Base-by-base conservation (phyloP, 345 rosid genomes). In the Populus euphratica region DNA sequence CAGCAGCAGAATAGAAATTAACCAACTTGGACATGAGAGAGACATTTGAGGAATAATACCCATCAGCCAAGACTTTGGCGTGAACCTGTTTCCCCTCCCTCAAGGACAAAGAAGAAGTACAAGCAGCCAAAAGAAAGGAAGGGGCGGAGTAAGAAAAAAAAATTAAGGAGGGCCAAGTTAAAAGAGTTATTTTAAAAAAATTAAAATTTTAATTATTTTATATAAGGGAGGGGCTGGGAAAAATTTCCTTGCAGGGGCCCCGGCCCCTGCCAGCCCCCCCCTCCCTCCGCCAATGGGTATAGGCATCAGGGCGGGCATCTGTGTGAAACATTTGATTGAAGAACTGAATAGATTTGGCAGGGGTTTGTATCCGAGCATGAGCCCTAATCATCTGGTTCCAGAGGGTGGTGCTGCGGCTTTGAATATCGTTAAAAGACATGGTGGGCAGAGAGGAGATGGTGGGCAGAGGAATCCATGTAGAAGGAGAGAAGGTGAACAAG, bases 301-400 rank as follows among this genome's bases (percentile, higher is more conserved):
- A 88, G 77, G 83, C 89, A 70, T 87, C 85, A 11, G 87, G 87
- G 80, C 9, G 67, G 36, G 49, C 81, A 36, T 54, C 85, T 31
- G 73, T 43, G 7, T 44, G 83, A 14, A 76, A 79, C 90, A 88
- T 88, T 69, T 68, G 83, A n/a, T 75, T 71, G 75, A 76, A 88
- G 39, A 85, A 70, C 56, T 73, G 76, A 6, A 88, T 73, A 8
- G 87, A 84, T 43, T 49, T 74, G 35, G 49, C 56, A 1, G 85
- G 86, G 11, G 41, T 63, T 38, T 67, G 74, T 72, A 82, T 79
- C 25, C 80, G 81, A 52, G 83, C 86, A 50, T 80, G 54, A 3
- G 90, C 85, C 70, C 84, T 79, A 76, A 90, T 83, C 68, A 90
- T 74, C 82, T 83, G 91, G 64, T 88, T 90, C 93, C 93, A 88